Percentiles rank a stretch among this genome's conserved stretches.
Conservation (phyloP, 768 basidiomycete genomes). For the Pleurotus tuoliensis region DNA sequence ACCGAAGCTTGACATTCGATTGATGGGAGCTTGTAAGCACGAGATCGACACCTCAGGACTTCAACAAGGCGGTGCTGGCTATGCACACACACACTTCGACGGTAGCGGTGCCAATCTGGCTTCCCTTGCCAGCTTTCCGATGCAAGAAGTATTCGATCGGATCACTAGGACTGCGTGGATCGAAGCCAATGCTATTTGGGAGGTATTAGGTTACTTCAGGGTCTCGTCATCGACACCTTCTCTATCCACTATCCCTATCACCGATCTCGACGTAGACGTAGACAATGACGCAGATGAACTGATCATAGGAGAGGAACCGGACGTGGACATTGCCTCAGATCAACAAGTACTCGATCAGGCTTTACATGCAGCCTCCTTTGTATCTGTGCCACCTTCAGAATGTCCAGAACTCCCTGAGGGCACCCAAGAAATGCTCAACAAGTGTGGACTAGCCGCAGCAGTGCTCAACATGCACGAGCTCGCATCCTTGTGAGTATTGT, state of each 20-base stretch:
- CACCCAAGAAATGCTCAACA: neutral
- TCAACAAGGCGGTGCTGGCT: conserved; percentile 10
- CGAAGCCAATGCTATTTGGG: conserved; percentile 14
- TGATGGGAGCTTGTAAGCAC: conserved; percentile 5
- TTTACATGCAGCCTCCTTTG: neutral
- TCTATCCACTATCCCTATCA: neutral
- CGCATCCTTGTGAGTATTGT: neutral
- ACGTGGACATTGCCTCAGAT: neutral
- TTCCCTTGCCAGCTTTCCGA: conserved; percentile 16
- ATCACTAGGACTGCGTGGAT: conserved; percentile 10
- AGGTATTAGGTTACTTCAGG: conserved; percentile 12
- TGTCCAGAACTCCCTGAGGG: neutral
- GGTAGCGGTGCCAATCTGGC: conserved; percentile 12
- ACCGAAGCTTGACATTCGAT: conserved; percentile 14
- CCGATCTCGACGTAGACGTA: neutral
- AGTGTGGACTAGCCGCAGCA: neutral
- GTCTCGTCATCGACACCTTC: neutral
- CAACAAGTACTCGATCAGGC: neutral
- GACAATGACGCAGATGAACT: neutral
- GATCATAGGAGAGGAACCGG: neutral
- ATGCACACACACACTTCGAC: conserved; percentile 18
- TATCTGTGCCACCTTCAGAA: neutral
- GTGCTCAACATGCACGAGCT: neutral
- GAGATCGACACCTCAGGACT: conserved; percentile 14
- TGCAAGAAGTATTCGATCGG: conserved; percentile 13